Evolutionary conservation across 2,329 filamentous ascomycete genomes (phyloP), one percentile per base, ranked within the genome.

Genomic region (Neopestalotiopsis clavispora): DNA sequence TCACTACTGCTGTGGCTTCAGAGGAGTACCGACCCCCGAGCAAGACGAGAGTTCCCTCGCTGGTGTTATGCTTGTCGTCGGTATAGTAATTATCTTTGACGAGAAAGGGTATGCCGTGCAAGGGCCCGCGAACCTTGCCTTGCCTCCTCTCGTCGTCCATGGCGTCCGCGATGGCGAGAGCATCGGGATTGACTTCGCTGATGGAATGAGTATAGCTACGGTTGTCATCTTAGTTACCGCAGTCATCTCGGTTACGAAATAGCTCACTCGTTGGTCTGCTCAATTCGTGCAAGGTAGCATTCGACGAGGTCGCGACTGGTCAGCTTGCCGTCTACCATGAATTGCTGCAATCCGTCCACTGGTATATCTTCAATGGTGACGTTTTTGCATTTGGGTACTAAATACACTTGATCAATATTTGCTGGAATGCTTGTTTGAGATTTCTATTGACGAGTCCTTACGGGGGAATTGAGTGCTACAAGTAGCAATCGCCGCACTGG

Each of bases 31-130:
- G 80, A 59, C 84, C 89, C 1, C 91, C 92, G 1, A 92, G 78
- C 0, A 94, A 83, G 20, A 89, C 89, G 6, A 38, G 59, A 20
- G 28, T 32, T 0, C 30, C 57, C 14, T 59, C 30, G 30, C 57
- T 59, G 20, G 30, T 28, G 10, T 30, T 28, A 10, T 59, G 57
- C 30, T 59, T 30, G 23, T 30, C 23, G 4, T 59, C 20, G 23
- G 57, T 59, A 13, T 34, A 38, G 34, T 34, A 30, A 12, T 61
- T 34, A 75, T 94, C 92, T 79, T 94, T 94, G 72, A 94, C 87
- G 2, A 92, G 83, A 76, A 92, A 92, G 0, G 92, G 92, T 58
- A 95, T 92, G 3, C 92, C 92, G 76, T 94, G 92, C 1, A 95
- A 83, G 1, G 88, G 88, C 1, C 91, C 87, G n/a, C 90, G 86